Evolutionary conservation across 2,329 filamentous ascomycete species (phyloP).

Genomic region (Coleophoma eucalyptorum): DNA sequence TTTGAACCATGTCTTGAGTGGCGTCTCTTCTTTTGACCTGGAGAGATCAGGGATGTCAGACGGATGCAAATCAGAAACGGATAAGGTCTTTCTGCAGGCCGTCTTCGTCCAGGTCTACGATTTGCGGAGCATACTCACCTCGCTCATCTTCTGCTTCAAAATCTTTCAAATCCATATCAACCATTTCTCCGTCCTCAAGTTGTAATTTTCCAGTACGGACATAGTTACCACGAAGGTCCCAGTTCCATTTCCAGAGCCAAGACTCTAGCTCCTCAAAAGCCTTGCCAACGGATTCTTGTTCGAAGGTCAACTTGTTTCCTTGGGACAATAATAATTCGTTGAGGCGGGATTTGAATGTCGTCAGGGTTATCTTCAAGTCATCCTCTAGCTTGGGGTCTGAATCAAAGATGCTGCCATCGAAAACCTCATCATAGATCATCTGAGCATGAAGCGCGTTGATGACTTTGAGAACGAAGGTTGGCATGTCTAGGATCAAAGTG

Average conservation of each 20-base stretch:
- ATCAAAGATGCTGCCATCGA: slow-evolving; percentile 39
- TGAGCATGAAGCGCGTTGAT: slow-evolving; percentile 51
- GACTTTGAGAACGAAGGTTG: slow-evolving; percentile 41
- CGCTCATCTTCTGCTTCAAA: slow-evolving; percentile 47
- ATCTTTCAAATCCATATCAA: slow-evolving; percentile 43
- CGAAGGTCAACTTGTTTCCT: slow-evolving; percentile 29
- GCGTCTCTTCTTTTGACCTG: slow-evolving; percentile 12
- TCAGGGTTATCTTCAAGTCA: slow-evolving; percentile 43
- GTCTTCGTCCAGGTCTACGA: slow-evolving; percentile 27
- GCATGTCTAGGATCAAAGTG: slow-evolving; percentile 36
- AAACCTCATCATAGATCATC: slow-evolving; percentile 45
- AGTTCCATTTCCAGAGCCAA: slow-evolving; percentile 44
- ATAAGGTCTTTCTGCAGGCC: slow-evolving; percentile 27
- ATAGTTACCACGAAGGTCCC: slow-evolving; percentile 51
- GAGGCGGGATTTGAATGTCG: slow-evolving; percentile 50
- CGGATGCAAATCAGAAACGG: slow-evolving; percentile 15
- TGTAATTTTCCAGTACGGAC: slow-evolving; percentile 43
- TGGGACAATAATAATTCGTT: slow-evolving; percentile 39
- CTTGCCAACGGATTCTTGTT: slow-evolving; percentile 39
- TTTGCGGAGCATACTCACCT: slow-evolving; percentile 28
- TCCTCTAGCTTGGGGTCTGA: slow-evolving; percentile 24
- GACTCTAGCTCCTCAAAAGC: slow-evolving; percentile 46
- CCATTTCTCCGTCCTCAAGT: slow-evolving; percentile 49
- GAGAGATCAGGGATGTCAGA: slow-evolving; percentile 14
- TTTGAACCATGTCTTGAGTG: slow-evolving; percentile 10